Conservation (phyloP, 2,329 filamentous ascomycete species). For the Mollisiaceae sp. region DNA sequence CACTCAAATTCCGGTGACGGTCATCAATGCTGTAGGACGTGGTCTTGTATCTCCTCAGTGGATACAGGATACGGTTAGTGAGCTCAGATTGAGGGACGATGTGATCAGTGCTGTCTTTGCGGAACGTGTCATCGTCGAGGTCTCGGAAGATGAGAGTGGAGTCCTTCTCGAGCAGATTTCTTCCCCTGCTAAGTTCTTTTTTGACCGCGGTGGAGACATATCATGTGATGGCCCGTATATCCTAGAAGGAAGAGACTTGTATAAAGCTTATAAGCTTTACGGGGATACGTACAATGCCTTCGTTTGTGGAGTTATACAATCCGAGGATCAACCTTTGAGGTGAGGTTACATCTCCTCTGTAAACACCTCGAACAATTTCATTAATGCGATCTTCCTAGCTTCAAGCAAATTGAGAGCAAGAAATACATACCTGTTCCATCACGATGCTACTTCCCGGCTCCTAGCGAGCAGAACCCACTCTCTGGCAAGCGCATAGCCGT, state of each 20-base stretch:
- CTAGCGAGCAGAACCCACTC: constrained; percentile 56
- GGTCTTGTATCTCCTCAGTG: background rate
- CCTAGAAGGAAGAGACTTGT: constrained; percentile 15
- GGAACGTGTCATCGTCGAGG: background rate
- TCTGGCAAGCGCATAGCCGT: constrained; percentile 64
- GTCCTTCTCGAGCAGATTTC: background rate
- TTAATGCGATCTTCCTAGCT: constrained; percentile 5
- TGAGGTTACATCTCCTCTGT: constrained; percentile 25
- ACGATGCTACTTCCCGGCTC: constrained; percentile 56
- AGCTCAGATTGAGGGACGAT: background rate
- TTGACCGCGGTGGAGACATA: background rate
- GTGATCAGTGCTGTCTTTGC: background rate
- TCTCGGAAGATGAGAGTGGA: background rate
- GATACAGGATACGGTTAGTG: background rate
- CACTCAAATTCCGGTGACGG: background rate
- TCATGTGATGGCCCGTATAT: constrained; percentile 24
- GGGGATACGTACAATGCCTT: constrained; percentile 25
- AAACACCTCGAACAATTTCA: background rate
- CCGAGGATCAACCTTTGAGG: background rate
- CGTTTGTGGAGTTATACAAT: constrained; percentile 19
- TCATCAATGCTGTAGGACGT: background rate
- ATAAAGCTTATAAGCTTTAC: constrained; percentile 24
- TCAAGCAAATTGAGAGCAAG: background rate
- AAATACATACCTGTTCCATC: constrained; percentile 59
- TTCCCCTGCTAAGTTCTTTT: background rate